Evolutionary conservation across 2,329 filamentous ascomycete genomes (phyloP).

Genomic region (Exophiala viscosa): DNA sequence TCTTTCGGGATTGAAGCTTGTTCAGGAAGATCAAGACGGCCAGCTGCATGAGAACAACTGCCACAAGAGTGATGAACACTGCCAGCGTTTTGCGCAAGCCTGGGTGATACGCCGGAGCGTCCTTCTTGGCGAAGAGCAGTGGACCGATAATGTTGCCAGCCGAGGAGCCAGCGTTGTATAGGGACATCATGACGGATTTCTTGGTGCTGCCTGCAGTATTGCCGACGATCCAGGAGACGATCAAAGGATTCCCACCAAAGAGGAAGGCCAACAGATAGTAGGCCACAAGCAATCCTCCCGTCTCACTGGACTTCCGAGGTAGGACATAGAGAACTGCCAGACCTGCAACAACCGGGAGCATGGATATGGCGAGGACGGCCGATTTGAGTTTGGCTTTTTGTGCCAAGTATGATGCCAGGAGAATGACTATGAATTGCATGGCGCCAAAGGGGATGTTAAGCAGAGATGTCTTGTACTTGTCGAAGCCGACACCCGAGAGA

Average conservation of each 20-base stretch:
- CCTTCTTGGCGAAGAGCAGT: constrained; percentile 55
- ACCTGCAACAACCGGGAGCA: constrained; percentile 60
- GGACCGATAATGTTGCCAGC: constrained; percentile 66
- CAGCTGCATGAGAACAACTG: constrained; percentile 52
- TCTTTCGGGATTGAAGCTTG: constrained; percentile 51
- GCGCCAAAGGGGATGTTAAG: constrained; percentile 66
- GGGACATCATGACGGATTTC: constrained; percentile 60
- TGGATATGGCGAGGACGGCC: constrained; percentile 50
- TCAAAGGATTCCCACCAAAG: constrained; percentile 62
- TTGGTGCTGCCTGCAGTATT: constrained; percentile 68
- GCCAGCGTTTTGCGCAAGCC: constrained; percentile 56
- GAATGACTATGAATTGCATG: constrained; percentile 58
- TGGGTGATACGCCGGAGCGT: constrained; percentile 57
- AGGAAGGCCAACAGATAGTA: constrained; percentile 66
- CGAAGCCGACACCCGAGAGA: constrained; percentile 57
- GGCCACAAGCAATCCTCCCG: constrained; percentile 52
- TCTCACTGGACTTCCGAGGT: constrained; percentile 41
- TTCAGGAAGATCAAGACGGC: constrained; percentile 56
- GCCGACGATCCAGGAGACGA: constrained; percentile 65
- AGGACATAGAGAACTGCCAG: constrained; percentile 51
- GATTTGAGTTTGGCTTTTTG: constrained; percentile 58
- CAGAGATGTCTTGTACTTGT: constrained; percentile 56
- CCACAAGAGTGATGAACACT: constrained; percentile 54
- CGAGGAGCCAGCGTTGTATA: constrained; percentile 61
- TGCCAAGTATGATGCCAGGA: constrained; percentile 57